Base-by-base conservation (phyloP, 495 filamentous ascomycete genomes). In the Penicillium pulvis region DNA sequence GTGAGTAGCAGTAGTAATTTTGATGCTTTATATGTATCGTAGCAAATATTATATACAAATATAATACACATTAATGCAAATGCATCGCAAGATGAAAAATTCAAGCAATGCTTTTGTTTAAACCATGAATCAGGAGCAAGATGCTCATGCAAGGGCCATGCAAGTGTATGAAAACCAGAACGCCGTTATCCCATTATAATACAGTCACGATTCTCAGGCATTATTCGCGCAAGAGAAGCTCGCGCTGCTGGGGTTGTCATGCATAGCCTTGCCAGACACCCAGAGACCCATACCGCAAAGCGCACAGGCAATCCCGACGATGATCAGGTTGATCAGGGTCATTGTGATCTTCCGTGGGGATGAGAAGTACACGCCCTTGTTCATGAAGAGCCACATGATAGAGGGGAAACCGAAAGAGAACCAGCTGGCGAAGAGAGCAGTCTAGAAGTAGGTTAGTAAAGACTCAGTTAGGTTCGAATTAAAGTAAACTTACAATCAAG, bases 321-420 rank as follows among this genome's bases (percentile, higher is more conserved):
- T 63, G 6, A 67, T 24, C 7, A 71, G 26, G 42, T 75, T 76
- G 35, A 76, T n/a, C n/a, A 57, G 51, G 9, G 72, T 72, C 16
- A 78, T 51, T 3, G 57, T 42, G 6, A 72, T 65, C 57, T 75
- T 76, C 48, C 55, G 31, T 28, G 36, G 51, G 1, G 56, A 66
- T 9, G 53, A 51, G 7, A 46, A 35, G 28, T 74, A 72, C 16
- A 48, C 56, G 4, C 71, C 73, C 54, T 67, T 53, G 17, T 78
- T 78, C 58, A 78, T 23, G 48, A 63, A 71, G 2, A 78, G 50
- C 76, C 77, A 75, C 51, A 75, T 75, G 1, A 77, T 58, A 9
- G 71, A 70, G 24, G 66, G 69, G 9, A 74, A 51, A 2, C 76
- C 75, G 26, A 69, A 80, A 17, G 75, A 75, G 50, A 79, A 79